Evolutionary conservation across 2,329 filamentous ascomycete species (phyloP), one percentile per base, ranked within the genome.

Genomic region (Drechslerella coelobrocha): DNA sequence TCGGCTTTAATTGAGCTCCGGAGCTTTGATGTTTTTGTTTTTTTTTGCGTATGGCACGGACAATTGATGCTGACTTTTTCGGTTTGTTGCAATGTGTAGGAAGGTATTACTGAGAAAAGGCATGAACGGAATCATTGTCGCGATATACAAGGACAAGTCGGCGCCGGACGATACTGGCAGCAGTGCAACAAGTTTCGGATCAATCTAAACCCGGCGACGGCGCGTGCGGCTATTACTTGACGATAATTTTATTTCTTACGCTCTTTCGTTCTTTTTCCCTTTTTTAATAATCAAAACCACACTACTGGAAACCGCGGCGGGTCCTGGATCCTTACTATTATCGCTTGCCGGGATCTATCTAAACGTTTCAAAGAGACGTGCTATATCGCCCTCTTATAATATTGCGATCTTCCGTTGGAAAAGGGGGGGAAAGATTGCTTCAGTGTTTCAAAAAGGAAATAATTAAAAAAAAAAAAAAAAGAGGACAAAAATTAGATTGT

Each of bases 61-160:
- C 66, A 6, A 6, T 27, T 29, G 53, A 60, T 59, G 12, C 39
- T 54, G 55, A 50, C 57, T 61, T 47, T 52, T 26, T 9, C 47
- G 39, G 21, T 56, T 60, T 21, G 23, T 23, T 37, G 52, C 47
- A 9, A 4, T 27, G 47, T 66, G 50, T 45, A 75, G 74, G 54
- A 75, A 75, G 50, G 74, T 75, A 31, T 72, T 75, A 23, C 66
- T 75, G 26, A 68, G 73, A 39, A 75, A 74, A 50, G 73, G 74
- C 24, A 63, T 55, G 21, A 74, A 66, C 29, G 73, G 74, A n/a
- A 68, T 75, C 24, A 65, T 75, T 45, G 72, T 75, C 24, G 74
- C 74, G 29, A 73, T 75, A 53, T 75, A 73, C 62, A 75, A 75
- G 57, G 74, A 75, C 68, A 75, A 75, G 41, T 74, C 73, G 31